Conservation (phyloP, 495 filamentous ascomycete species). For the Xylaria flabelliformis region DNA sequence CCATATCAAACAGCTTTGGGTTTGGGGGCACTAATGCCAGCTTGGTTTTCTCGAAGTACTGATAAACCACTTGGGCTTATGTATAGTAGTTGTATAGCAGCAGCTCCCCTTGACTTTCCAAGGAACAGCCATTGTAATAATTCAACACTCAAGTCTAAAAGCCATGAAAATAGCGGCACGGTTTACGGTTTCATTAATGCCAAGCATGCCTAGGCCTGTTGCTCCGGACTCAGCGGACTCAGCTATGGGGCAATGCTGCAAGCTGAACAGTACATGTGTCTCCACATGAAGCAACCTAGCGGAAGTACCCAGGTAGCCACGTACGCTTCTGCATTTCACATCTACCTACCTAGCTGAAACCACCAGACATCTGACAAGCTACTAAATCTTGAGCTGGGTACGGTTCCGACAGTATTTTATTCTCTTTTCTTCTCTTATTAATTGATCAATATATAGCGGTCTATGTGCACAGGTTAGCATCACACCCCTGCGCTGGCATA, state of each 20-base stretch:
- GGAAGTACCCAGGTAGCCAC: slow-evolving; percentile 12
- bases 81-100: slow-evolving; percentile 11
- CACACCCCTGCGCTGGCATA: not conserved
- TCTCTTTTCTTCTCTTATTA: not conserved
- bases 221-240: not conserved
- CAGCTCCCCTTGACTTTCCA: not conserved
- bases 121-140: not conserved
- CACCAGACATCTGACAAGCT: not conserved
- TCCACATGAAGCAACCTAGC: not conserved
- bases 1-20: slow-evolving; percentile 94
- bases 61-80: not conserved
- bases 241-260: not conserved
- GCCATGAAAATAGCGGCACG: too few relatives aligned
- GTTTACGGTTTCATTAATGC: not conserved
- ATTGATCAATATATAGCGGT: not conserved
- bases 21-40: slow-evolving; percentile 97
- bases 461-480: not conserved
- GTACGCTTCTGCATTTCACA: not conserved
- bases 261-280: not conserved
- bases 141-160: not conserved
- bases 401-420: not conserved
- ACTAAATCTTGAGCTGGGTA: not conserved
- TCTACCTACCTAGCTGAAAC: slow-evolving; percentile 26
- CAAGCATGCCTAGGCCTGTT: not conserved
- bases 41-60: slow-evolving; percentile 72